A percentile compares a stretch with the other conserved stretches of the same genome.
Evolutionary conservation across 768 basidiomycete species (phyloP).

Genomic region (Cystofilobasidium ferigula): DNA sequence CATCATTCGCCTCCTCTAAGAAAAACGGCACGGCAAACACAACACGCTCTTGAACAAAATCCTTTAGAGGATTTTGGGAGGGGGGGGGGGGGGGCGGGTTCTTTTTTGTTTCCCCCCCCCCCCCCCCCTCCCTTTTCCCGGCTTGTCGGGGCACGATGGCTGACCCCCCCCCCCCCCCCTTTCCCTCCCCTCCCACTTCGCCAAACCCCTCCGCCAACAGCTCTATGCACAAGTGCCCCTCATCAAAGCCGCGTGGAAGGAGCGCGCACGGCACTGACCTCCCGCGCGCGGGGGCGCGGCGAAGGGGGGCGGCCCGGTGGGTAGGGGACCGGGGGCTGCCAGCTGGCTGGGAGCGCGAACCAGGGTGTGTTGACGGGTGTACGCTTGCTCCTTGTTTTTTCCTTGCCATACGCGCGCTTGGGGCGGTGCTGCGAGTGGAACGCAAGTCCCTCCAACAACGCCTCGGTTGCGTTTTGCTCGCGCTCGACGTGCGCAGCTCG

Average conservation of each 20-base stretch:
- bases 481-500: too few relatives aligned
- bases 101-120: conserved; percentile 33
- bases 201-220: background rate
- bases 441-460: too few relatives aligned
- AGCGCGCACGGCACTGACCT: background rate
- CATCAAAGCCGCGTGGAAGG: conserved; percentile 5
- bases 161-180: background rate
- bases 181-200: background rate
- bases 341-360: too few relatives aligned
- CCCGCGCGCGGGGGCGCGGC: background rate
- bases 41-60: conserved; percentile 73
- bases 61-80: conserved; percentile 81
- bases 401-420: too few relatives aligned
- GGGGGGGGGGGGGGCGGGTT: conserved; percentile 79
- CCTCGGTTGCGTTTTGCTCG: too few relatives aligned
- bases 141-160: too few relatives aligned
- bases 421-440: too few relatives aligned
- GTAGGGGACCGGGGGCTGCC: too few relatives aligned
- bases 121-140: background rate
- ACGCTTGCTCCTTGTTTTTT: too few relatives aligned
- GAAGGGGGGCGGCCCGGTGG: background rate
- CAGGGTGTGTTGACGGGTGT: too few relatives aligned
- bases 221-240: background rate
- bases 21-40: conserved; percentile 89
- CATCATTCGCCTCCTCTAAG: conserved; percentile 86